phyloP scores from a whole-genome alignment of 345 rosid species.

The Trapa bicornis region DNA sequence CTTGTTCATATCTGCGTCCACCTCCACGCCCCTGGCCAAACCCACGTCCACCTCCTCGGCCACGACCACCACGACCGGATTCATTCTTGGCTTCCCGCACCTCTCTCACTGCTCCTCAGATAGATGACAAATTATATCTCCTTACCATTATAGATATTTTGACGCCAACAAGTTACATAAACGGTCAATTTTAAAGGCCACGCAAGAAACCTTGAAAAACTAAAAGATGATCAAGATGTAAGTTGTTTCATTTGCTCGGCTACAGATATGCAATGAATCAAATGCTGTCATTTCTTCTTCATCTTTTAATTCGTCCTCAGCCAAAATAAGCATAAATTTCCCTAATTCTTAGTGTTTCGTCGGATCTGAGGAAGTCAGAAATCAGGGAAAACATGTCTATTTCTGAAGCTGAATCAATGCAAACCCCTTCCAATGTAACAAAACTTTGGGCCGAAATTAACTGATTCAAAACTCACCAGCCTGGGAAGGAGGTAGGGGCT shows the following conservation, averaged over 20 bases:
- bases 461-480: slow-evolving; percentile 41
- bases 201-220: neutral
- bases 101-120: neutral
- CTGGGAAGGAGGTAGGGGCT: slow-evolving; percentile 72
- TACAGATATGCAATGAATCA: neutral
- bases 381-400: neutral
- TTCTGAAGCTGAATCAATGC: neutral
- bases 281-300: neutral
- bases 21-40: slow-evolving; percentile 25
- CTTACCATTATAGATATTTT: neutral
- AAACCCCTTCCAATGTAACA: neutral
- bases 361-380: neutral
- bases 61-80: slow-evolving; percentile 58
- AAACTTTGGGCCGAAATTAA: too few relatives aligned
- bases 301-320: neutral
- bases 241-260: neutral
- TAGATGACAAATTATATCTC: neutral
- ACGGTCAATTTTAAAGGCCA: neutral
- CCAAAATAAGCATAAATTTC: neutral
- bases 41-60: slow-evolving; percentile 35
- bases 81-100: slow-evolving; percentile 74
- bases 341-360: neutral
- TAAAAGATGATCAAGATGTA: neutral
- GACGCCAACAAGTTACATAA: neutral
- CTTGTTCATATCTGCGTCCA: slow-evolving; percentile 47